Percentiles rank a stretch among this genome's conserved stretches.
Conservation (phyloP, 2,329 filamentous ascomycete genomes). For the Colletotrichum sp. region DNA sequence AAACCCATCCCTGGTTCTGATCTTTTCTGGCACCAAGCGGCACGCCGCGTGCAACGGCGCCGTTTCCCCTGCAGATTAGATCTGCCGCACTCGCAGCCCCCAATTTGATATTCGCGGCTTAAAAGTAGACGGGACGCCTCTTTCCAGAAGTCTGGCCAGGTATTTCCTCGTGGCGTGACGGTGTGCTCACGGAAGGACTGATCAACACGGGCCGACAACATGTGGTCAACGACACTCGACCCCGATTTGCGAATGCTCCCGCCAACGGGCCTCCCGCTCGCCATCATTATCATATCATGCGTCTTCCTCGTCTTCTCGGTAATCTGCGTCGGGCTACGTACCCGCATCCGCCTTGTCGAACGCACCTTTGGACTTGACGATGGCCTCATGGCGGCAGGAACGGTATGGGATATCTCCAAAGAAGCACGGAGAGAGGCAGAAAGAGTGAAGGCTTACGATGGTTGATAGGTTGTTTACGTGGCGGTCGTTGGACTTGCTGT, state of each 20-base stretch:
- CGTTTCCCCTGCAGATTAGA: neutral
- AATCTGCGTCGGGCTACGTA: conserved; percentile 9
- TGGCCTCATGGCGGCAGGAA: conserved; percentile 21
- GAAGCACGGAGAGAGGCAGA: neutral
- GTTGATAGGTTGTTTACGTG: conserved; percentile 17
- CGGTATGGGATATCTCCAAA: neutral
- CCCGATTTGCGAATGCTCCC: conserved; percentile 10
- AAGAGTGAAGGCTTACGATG: neutral
- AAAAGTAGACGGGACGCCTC: neutral
- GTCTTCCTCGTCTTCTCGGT: conserved; percentile 15
- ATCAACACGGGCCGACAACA: neutral
- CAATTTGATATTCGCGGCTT: neutral
- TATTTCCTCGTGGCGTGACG: neutral
- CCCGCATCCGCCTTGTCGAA: conserved; percentile 3
- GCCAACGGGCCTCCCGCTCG: conserved; percentile 5
- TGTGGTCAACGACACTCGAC: conserved; percentile 15
- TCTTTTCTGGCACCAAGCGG: neutral
- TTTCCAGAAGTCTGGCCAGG: neutral
- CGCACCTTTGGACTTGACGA: conserved; percentile 22
- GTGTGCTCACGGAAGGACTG: neutral
- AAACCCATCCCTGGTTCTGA: conserved; percentile 1
- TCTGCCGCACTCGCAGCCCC: neutral
- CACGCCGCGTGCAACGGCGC: neutral
- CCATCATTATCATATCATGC: conserved; percentile 16
- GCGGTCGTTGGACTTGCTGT: conserved; percentile 20